A percentile compares a stretch with the other conserved stretches of the same genome.
These are phyloP conservation scores for Penicillium sp. DNA, from an alignment of 2,329 filamentous ascomycete species.

Conservation along the genomic window DNA sequence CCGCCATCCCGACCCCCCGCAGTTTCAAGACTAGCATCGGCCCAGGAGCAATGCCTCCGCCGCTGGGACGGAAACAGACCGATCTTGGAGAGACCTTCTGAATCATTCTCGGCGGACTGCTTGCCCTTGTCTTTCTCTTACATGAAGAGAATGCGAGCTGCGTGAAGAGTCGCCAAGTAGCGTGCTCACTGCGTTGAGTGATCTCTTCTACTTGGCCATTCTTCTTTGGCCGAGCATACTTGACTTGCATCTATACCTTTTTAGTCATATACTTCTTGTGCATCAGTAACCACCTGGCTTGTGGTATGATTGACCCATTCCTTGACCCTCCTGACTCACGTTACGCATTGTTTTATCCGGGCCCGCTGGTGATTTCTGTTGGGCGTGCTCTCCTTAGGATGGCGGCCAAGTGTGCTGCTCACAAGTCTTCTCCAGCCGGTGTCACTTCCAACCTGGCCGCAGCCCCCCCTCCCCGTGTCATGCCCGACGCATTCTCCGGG, in stretches of 20 bases:
- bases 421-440: no score
- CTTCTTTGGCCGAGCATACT: not conserved
- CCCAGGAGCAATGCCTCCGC: conserved; percentile 41
- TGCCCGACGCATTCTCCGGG: no score
- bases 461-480: no score
- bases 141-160: not conserved
- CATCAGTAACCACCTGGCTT: conserved; percentile 12
- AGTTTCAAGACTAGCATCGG: conserved; percentile 37
- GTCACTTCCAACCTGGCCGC: no score
- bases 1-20: conserved; percentile 35
- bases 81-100: conserved; percentile 55
- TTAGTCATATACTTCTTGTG: conserved; percentile 1
- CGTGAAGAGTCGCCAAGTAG: not conserved
- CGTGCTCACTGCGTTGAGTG: not conserved
- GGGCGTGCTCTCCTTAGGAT: no score
- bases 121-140: not conserved
- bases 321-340: not conserved
- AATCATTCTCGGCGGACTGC: conserved; percentile 6
- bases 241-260: conserved; percentile 4
- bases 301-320: conserved; percentile 6
- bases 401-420: no score
- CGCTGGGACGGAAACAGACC: conserved; percentile 44
- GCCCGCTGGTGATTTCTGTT: not conserved
- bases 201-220: not conserved
- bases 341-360: not conserved